Conservation (phyloP, 2,329 filamentous ascomycete genomes). For the Nigrograna mackinnonii region DNA sequence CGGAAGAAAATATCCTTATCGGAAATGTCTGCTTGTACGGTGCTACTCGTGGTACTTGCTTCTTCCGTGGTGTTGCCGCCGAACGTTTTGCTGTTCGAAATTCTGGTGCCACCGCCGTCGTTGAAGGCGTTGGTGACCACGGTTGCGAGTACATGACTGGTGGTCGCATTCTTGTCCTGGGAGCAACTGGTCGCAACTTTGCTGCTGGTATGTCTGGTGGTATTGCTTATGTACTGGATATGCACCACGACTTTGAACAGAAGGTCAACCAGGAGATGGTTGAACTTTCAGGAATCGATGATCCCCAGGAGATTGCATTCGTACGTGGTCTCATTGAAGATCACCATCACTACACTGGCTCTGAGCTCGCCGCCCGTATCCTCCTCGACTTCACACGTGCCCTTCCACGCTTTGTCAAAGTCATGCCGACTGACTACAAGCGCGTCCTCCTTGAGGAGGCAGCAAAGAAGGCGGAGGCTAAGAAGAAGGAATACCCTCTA, state of each 20-base stretch:
- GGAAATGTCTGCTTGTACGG: constrained; percentile 96
- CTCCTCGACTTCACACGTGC: constrained; percentile 94
- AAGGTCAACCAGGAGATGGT: constrained; percentile 99
- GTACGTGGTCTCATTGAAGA: constrained; percentile 92
- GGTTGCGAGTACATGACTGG: constrained; percentile 99
- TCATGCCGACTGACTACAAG: constrained; percentile 95
- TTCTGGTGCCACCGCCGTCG: constrained; percentile 93
- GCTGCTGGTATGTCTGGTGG: constrained; percentile 98
- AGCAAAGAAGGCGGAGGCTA: constrained; percentile 80
- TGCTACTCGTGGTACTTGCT: constrained; percentile 86
- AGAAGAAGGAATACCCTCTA: constrained; percentile 81
- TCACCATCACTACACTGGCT: constrained; percentile 97
- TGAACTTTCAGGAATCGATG: constrained; percentile 80
- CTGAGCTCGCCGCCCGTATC: constrained; percentile 89
- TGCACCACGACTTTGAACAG: constrained; percentile 83
- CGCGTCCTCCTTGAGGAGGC: constrained; percentile 85
- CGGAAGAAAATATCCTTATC: constrained; percentile 92
- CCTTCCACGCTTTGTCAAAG: constrained; percentile 87
- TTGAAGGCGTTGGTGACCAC: constrained; percentile 95
- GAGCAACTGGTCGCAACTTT: constrained; percentile 92
- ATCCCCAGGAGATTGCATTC: constrained; percentile 86
- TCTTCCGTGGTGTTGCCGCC: constrained; percentile 95
- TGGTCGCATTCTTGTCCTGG: constrained; percentile 84
- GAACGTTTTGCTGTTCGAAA: constrained; percentile 97
- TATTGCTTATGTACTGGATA: constrained; percentile 92